These are phyloP conservation scores for Phytophthora pisi DNA, from an alignment of 352 stramenopile species.

Conservation along the genomic window DNA sequence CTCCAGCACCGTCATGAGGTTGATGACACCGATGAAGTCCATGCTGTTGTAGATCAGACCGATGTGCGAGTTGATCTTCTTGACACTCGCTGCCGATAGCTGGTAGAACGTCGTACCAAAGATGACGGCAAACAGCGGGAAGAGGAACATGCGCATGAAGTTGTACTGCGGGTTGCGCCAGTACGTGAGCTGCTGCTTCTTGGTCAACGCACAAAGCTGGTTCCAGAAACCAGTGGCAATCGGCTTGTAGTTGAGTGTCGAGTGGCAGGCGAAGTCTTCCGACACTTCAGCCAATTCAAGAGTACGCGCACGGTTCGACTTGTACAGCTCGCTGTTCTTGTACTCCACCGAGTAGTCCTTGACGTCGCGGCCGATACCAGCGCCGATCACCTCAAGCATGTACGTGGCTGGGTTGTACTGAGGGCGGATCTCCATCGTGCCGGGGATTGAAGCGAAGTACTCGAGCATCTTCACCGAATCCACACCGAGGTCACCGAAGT, in stretches of 20 bases:
- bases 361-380: conserved; percentile 5
- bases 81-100: conserved; percentile 30
- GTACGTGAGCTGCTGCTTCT: conserved; percentile 54
- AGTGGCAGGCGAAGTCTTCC: conserved; percentile 48
- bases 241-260: conserved; percentile 48
- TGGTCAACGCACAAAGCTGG: conserved; percentile 30
- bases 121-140: conserved; percentile 62
- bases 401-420: conserved; percentile 13
- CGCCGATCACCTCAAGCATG: conserved; percentile 6
- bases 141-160: conserved; percentile 64
- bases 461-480: conserved; percentile 76
- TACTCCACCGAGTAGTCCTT: conserved; percentile 10
- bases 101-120: conserved; percentile 77
- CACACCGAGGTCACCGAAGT: conserved; percentile 87
- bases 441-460: conserved; percentile 86
- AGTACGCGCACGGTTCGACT: background rate
- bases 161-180: conserved; percentile 71
- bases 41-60: conserved; percentile 78
- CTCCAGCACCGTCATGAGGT: conserved; percentile 65
- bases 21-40: conserved; percentile 68
- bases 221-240: conserved; percentile 54
- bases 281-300: conserved; percentile 42
- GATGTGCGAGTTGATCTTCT: conserved; percentile 64
- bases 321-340: conserved; percentile 1
- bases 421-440: conserved; percentile 26